Base-by-base conservation (phyloP, 148 eudicot species). In the Beta vulgaris region DNA sequence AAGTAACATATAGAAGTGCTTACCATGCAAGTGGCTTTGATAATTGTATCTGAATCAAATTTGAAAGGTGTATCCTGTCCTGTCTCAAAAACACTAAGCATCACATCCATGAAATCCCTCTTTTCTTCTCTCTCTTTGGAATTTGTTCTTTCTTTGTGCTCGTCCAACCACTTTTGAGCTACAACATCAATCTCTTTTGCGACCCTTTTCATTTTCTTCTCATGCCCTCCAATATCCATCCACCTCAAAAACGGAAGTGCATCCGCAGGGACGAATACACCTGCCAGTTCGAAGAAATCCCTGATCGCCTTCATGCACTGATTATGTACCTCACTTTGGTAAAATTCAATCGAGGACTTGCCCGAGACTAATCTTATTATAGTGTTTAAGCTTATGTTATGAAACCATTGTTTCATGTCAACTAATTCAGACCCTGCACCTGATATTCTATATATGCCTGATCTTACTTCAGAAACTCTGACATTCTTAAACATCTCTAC, bases 371-470 rank as follows among this genome's bases (percentile, higher is more conserved):
- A 44, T 70, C 75, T 79, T 26, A 83, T 77, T 28, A 79, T 37
- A 6, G 76, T 40, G 36, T 82, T 87, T 72, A 88, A 4, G 35
- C 54, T 63, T 34, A 85, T 3, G 25, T 85, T 84, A n/a, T 63
- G 80, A 10, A 88, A 73, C 87, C 92, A 85, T 23, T 57, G 65
- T 51, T 79, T 86, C 78, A 88, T 81, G 19, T 79, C 87, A 34
- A 86, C 76, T 43, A 53, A 12, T 14, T 57, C 64, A 18, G 21
- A 14, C 49, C 26, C 49, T 13, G 13, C 32, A 39, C 6, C 28
- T 19, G 71, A 69, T 2, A 76, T n/a, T 19, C 1, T 54, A 26
- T 76, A 40, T 18, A 84, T 78, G 2, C 79, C 67, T 10, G 72
- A 53, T 31, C 79, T 69, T 18, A 86, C 35, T 65, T 82, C 89